These are phyloP conservation scores for Meyerozyma athensensis DNA, from an alignment of 1,139 yeast species.

Conservation along the genomic window DNA sequence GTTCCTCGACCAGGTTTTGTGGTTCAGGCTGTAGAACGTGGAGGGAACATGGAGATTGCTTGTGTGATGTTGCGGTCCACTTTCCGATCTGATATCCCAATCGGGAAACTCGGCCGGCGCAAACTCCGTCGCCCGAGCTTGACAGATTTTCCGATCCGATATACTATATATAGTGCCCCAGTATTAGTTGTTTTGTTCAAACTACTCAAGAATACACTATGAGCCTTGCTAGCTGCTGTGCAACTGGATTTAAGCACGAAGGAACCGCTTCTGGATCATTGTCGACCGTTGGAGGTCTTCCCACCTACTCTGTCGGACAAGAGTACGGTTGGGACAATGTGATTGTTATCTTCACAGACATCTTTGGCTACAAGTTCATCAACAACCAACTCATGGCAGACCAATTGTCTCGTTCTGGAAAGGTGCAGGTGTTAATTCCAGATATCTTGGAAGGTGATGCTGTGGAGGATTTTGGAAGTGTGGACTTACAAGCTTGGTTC, in stretches of 20 bases:
- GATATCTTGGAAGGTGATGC: slow-evolving; percentile 19
- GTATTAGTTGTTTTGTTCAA: background rate
- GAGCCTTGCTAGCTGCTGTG: slow-evolving; percentile 13
- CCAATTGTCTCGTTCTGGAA: slow-evolving; percentile 9
- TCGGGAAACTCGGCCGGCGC: slow-evolving; percentile 1
- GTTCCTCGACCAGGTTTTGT: slow-evolving; percentile 52
- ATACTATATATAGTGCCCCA: background rate
- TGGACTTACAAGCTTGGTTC: background rate
- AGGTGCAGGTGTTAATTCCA: slow-evolving; percentile 14
- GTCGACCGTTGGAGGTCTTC: slow-evolving; percentile 39
- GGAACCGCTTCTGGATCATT: slow-evolving; percentile 47
- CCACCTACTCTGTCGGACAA: slow-evolving; percentile 54
- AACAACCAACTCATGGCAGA: slow-evolving; percentile 21
- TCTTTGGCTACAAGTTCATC: slow-evolving; percentile 16
- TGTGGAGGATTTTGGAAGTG: slow-evolving; percentile 5
- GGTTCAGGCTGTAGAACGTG: slow-evolving; percentile 26
- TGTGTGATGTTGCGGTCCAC: too few species aligned
- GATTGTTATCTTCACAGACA: slow-evolving; percentile 18
- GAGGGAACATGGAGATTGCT: too few species aligned
- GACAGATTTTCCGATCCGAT: background rate
- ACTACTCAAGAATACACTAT: background rate
- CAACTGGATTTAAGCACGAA: slow-evolving; percentile 31
- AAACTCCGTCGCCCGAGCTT: too few species aligned
- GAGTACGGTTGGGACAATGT: slow-evolving; percentile 31
- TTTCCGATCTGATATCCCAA: background rate